Evolutionary conservation across 345 rosid species (phyloP).

Genomic region (Angophora floribunda): DNA sequence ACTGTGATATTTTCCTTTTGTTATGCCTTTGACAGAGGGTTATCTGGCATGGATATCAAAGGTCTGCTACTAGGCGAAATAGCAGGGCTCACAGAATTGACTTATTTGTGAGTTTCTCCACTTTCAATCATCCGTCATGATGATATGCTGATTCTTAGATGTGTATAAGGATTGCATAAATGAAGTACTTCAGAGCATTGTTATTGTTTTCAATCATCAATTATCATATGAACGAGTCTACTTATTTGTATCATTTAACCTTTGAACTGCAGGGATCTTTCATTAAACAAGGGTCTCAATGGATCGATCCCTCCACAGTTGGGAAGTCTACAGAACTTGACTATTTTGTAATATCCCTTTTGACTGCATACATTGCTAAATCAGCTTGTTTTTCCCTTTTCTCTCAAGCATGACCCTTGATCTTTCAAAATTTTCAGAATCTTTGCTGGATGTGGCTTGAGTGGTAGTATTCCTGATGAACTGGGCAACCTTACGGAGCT

Average conservation of each 20-base stretch:
- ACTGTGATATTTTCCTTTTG: neutral
- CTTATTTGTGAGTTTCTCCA: slow-evolving; percentile 60
- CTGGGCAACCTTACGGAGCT: slow-evolving; percentile 68
- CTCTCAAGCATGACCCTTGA: neutral
- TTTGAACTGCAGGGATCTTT: slow-evolving; percentile 59
- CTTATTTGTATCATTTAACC: neutral
- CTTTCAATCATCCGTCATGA: neutral
- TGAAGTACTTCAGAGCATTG: neutral
- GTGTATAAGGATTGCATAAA: neutral
- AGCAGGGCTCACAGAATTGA: slow-evolving; percentile 64
- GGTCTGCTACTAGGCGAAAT: slow-evolving; percentile 85
- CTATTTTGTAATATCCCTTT: slow-evolving; percentile 40
- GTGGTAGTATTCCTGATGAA: slow-evolving; percentile 70
- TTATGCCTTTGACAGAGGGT: slow-evolving; percentile 33
- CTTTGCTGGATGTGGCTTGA: slow-evolving; percentile 74
- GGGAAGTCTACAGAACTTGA: slow-evolving; percentile 71
- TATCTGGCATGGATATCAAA: slow-evolving; percentile 70
- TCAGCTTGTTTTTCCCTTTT: neutral
- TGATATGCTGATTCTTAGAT: neutral
- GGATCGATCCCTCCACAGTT: slow-evolving; percentile 67
- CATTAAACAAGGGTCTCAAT: slow-evolving; percentile 59
- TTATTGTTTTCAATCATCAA: neutral
- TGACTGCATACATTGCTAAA: neutral
- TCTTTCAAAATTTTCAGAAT: slow-evolving; percentile 34
- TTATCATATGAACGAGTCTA: neutral